These are phyloP conservation scores for Phlebopus sp. DNA, from an alignment of 1,284 basidiomycete species.

Conservation along the genomic window DNA sequence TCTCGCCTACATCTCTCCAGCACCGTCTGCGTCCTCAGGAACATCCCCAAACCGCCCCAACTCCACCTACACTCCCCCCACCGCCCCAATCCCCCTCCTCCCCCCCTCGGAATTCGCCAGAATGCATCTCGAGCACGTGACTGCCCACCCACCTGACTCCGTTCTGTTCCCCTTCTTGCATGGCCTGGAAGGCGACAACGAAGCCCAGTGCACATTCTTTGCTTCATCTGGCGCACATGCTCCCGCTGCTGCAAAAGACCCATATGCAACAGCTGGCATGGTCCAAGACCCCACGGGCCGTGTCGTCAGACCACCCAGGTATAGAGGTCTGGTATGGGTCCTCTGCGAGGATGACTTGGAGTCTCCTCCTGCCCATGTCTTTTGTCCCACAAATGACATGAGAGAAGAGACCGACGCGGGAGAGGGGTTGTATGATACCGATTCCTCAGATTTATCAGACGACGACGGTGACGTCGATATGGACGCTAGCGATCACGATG, in stretches of 20 bases:
- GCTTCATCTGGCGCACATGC: slow-evolving; percentile 31
- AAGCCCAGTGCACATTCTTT: slow-evolving; percentile 78
- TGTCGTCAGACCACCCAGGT: slow-evolving; percentile 38
- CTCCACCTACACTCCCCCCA: slow-evolving; percentile 37
- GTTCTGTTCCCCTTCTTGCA: slow-evolving; percentile 83
- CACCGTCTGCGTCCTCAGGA: slow-evolving; percentile 2
- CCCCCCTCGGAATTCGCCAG: slow-evolving; percentile 54
- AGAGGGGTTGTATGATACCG: slow-evolving; percentile 35
- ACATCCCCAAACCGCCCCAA: slow-evolving; percentile 41
- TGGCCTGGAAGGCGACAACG: slow-evolving; percentile 76
- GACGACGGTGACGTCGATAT: slow-evolving; percentile 32
- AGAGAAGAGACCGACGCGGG: slow-evolving; percentile 21
- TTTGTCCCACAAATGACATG: neutral
- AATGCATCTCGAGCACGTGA: slow-evolving; percentile 61
- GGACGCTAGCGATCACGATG: slow-evolving; percentile 26
- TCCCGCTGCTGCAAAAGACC: slow-evolving; percentile 15
- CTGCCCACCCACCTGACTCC: slow-evolving; percentile 69
- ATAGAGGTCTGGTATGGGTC: slow-evolving; percentile 73
- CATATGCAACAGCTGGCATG: slow-evolving; percentile 17
- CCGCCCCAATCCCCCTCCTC: slow-evolving; percentile 37
- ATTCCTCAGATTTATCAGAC: slow-evolving; percentile 36
- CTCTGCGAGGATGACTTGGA: slow-evolving; percentile 64
- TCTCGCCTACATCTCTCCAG: slow-evolving; percentile 15
- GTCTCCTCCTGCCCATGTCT: slow-evolving; percentile 5
- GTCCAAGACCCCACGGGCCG: slow-evolving; percentile 21